These are phyloP conservation scores for Penicillium daleae DNA, from an alignment of 495 filamentous ascomycete genomes.

Conservation along the genomic window DNA sequence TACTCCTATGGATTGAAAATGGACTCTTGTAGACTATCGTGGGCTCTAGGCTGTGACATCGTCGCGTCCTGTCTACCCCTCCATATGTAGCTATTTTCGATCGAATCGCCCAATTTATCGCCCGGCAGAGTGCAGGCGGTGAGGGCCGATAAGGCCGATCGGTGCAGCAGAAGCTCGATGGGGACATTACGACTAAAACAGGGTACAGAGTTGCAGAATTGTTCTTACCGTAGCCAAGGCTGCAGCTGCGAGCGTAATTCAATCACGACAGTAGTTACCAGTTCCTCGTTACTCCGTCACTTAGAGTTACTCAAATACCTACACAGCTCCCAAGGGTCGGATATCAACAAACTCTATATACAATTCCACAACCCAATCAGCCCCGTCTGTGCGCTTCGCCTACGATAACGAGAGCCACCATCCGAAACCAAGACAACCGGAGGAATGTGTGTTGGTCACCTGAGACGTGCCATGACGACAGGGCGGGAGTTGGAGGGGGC, in stretches of 20 bases:
- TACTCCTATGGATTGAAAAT: background rate
- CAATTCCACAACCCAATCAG: background rate
- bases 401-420: background rate
- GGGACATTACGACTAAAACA: too few species aligned
- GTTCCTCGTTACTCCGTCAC: too few species aligned
- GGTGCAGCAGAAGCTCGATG: constrained; percentile 11
- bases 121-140: constrained; percentile 22
- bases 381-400: background rate
- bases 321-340: background rate
- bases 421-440: background rate
- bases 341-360: background rate
- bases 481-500: constrained; percentile 3
- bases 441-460: constrained; percentile 11
- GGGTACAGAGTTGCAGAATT: too few species aligned
- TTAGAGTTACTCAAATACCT: background rate
- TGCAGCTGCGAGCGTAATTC: too few species aligned
- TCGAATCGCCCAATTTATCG: constrained; percentile 3
- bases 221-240: too few species aligned
- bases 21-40: background rate
- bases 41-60: too few species aligned
- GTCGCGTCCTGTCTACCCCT: constrained; percentile 6
- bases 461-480: constrained; percentile 23
- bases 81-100: background rate
- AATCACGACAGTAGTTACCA: too few species aligned
- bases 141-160: constrained; percentile 13